Evolutionary conservation across 2,329 filamentous ascomycete genomes (phyloP), one percentile per base, ranked within the genome.

Genomic region (Colletotrichum sp.): DNA sequence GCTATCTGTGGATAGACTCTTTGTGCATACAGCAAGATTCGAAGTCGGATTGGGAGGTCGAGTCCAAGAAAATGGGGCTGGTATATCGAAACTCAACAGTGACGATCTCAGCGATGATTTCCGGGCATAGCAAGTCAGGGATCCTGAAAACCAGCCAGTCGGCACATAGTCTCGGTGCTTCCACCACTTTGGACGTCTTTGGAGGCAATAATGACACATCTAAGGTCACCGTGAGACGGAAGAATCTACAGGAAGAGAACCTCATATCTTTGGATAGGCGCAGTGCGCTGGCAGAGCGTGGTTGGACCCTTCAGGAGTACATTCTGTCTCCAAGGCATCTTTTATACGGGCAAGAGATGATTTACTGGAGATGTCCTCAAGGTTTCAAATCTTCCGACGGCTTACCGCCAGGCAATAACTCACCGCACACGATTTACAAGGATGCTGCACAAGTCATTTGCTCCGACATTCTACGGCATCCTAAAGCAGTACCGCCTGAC

Each of bases 1-100:
- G 30, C 4, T 79, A 78, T 32, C 61, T 80, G 2, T 79, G 79
- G 78, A 77, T 79, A 30, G 79, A 79, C 52, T 72, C 68, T 8
- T 67, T 78, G 4, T 80, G 78, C 36, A 79, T 80, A 14, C 55
- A 79, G 9, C 77, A 80, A 28, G 72, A 80, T 26, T 77, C 73
- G 0, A 75, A 75, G 28, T 28, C 68, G 4, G 77, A 80, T 16
- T 78, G 76, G 79, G 70, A 78, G 18, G 21, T 6, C 0, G 74
- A 80, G 59, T 75, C 74, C 0, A 32, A 71, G 28, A 72, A 63
- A 21, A 78, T 78, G 72, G 60, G 64, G 2, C 16, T 16, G 7
- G 34, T 78, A 6, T 78, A 78, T 48, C 55, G 63, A n/a, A 68
- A 73, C n/a, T 71, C 69, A 2, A 61, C 32, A 1, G 30, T 77